Conservation (phyloP, 805 yeast species). For the Myxozyma neotropica region DNA sequence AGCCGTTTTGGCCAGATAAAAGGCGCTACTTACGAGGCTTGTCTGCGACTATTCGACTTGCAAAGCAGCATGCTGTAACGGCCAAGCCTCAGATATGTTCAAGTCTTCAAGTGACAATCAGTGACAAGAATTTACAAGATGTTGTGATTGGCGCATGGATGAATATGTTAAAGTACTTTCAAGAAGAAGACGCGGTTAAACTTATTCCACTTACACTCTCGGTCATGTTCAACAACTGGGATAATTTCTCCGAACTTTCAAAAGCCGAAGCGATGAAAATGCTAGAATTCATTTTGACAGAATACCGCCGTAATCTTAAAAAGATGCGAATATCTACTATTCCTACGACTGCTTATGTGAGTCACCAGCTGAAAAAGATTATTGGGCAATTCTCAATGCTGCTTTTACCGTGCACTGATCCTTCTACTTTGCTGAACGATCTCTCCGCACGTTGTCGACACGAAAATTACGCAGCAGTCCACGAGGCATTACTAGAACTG, state of each 20-base stretch:
- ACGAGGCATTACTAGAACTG: constrained; percentile 51
- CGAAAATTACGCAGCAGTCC: constrained; percentile 69
- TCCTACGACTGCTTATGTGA: constrained; percentile 23
- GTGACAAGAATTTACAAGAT: constrained; percentile 58
- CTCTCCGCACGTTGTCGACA: constrained; percentile 59
- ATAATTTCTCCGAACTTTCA: constrained; percentile 52
- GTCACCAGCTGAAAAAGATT: constrained; percentile 19
- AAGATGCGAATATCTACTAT: constrained; percentile 38
- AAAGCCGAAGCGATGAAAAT: constrained; percentile 57
- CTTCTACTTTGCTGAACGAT: constrained; percentile 34
- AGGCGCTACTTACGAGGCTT: constrained; percentile 73
- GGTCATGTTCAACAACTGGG: constrained; percentile 70
- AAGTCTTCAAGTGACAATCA: constrained; percentile 78
- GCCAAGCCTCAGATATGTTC: constrained; percentile 85
- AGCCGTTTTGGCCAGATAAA: constrained; percentile 71
- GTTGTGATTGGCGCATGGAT: constrained; percentile 70
- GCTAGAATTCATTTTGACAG: constrained; percentile 38
- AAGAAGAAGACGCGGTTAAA: constrained; percentile 59
- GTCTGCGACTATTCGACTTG: constrained; percentile 60
- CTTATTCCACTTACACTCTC: constrained; percentile 76
- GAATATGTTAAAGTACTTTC: constrained; percentile 59
- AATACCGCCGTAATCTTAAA: constrained; percentile 4
- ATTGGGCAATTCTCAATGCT: constrained; percentile 1
- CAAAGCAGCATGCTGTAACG: constrained; percentile 58
- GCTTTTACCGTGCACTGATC: constrained; percentile 3